Evolutionary conservation across 768 basidiomycete genomes (phyloP).

Genomic region (Termitomyces sp.): DNA sequence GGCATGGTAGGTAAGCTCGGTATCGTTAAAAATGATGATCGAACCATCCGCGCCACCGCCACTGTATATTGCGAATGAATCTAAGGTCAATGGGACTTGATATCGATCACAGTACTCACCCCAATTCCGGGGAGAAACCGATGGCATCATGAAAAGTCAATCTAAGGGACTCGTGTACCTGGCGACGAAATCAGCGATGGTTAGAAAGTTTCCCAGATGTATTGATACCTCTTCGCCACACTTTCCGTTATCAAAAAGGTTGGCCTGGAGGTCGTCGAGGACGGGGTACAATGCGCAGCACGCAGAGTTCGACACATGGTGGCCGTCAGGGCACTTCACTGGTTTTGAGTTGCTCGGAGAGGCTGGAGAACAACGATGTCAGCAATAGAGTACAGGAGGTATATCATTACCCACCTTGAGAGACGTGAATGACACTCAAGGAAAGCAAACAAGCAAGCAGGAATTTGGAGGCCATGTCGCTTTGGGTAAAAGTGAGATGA

Average conservation of each 20-base stretch:
- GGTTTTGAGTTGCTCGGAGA: not conserved
- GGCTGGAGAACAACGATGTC: not conserved
- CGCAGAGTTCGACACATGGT: not conserved
- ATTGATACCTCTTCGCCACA: not conserved
- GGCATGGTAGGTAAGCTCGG: not conserved
- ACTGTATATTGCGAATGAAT: not conserved
- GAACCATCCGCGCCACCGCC: slow-evolving; percentile 2
- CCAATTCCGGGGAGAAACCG: not conserved
- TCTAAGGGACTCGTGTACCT: not conserved
- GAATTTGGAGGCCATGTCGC: not conserved
- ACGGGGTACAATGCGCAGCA: not conserved
- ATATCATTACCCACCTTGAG: not conserved
- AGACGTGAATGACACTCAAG: not conserved
- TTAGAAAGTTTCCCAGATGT: not conserved
- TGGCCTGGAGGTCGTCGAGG: not conserved
- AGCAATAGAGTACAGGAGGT: not conserved
- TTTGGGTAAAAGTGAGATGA: no score
- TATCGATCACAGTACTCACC: not conserved
- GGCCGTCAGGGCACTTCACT: not conserved
- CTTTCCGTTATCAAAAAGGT: not conserved
- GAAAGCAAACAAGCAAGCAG: not conserved
- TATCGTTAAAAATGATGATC: not conserved
- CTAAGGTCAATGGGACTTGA: not conserved
- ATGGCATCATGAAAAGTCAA: not conserved
- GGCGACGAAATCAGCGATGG: not conserved